A percentile compares a stretch with the other conserved stretches of the same genome.
Evolutionary conservation across 441 rosid genomes (phyloP).

Genomic region (Gossypium gossypioides): DNA sequence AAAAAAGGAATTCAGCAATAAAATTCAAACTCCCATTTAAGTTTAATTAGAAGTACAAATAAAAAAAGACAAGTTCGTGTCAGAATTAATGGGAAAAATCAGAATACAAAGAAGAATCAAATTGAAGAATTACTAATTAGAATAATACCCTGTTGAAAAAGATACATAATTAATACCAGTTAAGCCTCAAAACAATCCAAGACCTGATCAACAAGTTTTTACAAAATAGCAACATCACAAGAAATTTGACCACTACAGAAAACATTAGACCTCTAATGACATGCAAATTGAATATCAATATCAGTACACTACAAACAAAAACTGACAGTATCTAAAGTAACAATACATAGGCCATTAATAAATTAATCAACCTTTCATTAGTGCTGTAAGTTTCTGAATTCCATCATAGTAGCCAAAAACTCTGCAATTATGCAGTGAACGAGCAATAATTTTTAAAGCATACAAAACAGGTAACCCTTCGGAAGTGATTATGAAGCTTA

Average conservation of each 20-base stretch:
- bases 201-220: neutral
- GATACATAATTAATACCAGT: neutral
- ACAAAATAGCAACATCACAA: neutral
- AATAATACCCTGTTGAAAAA: neutral
- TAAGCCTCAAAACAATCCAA: slow-evolving; percentile 3
- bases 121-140: neutral
- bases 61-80: neutral
- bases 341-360: neutral
- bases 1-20: neutral
- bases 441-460: slow-evolving; percentile 43
- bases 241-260: neutral
- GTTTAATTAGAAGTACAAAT: neutral
- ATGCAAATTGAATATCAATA: slow-evolving; percentile 4
- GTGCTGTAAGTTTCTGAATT: slow-evolving; percentile 54
- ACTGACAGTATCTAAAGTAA: neutral
- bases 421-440: slow-evolving; percentile 71
- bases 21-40: neutral
- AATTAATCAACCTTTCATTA: slow-evolving; percentile 52
- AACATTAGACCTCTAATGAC: neutral
- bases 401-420: slow-evolving; percentile 63
- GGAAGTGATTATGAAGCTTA: slow-evolving; percentile 26
- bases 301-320: slow-evolving; percentile 4
- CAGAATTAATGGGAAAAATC: neutral
- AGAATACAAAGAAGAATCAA: neutral
- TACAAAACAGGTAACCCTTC: slow-evolving; percentile 43